These are phyloP conservation scores for Erythrophleum fordii DNA, from an alignment of 306 rosid species.

Conservation along the genomic window DNA sequence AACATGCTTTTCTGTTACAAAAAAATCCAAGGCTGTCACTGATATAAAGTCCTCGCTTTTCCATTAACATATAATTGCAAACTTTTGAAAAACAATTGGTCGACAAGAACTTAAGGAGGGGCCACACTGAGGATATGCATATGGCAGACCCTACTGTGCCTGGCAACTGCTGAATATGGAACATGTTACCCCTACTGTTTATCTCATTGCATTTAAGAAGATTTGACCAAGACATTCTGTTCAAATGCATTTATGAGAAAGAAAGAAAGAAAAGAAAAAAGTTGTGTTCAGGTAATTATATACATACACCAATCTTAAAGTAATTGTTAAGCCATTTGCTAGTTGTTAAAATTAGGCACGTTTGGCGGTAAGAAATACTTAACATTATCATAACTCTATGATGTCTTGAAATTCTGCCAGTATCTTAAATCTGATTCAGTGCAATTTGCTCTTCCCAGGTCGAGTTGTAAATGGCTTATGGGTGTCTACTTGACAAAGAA, in stretches of 20 bases:
- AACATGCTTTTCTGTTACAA: constrained; percentile 11
- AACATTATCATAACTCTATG: neutral
- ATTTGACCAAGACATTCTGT: constrained; percentile 41
- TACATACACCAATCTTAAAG: too few relatives aligned
- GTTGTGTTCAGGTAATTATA: neutral
- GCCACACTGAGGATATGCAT: constrained; percentile 49
- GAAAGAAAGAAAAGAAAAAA: neutral
- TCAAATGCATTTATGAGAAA: constrained; percentile 4
- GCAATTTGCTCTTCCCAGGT: neutral
- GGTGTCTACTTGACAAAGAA: neutral
- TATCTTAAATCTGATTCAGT: neutral
- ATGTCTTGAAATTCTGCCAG: neutral
- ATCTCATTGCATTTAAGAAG: constrained; percentile 35
- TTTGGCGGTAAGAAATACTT: neutral
- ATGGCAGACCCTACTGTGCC: constrained; percentile 54
- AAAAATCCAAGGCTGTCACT: constrained; percentile 34
- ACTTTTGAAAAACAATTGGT: constrained; percentile 49
- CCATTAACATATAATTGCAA: constrained; percentile 10
- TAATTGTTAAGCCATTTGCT: neutral
- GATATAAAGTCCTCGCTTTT: neutral
- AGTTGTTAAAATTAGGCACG: constrained; percentile 21
- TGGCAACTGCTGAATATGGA: constrained; percentile 45
- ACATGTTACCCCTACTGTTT: constrained; percentile 39
- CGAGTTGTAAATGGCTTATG: neutral
- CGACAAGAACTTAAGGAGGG: constrained; percentile 82